Evolutionary conservation across 148 eudicot genomes (phyloP), one percentile per base, ranked within the genome.

Genomic region (Bassia scoparia): DNA sequence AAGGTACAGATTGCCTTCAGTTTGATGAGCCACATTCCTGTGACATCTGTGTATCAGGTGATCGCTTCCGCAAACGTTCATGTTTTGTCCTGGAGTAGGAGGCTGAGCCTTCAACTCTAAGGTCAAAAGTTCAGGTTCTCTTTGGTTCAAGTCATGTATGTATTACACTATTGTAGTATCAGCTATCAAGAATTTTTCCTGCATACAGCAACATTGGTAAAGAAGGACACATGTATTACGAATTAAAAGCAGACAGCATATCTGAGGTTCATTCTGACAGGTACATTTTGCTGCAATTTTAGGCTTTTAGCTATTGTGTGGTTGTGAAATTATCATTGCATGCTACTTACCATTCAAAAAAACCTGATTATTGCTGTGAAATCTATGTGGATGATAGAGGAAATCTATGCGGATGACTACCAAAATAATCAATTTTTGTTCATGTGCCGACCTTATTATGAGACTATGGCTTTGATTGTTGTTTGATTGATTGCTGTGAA

Each of bases 151-250:
- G 77, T 94, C 65, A 94, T 79, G 71, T 83, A 81, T 75, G 88
- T 59, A 94, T 91, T 44, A 87, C 76, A 64, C 91, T 91, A 76
- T 91, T 94, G 80, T 94, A 64, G 98, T 91, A 81, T 94, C 98
- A 27, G 98, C 96, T 71, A 94, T 83, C 68, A 81, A 81, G 61
- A 94, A 81, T 73, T 79, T n/a, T 87, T 69, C 98, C 97, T 94
- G 87, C 80, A 83, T 48, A 55, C 31, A 69, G 55, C 48, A 75
- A 62, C 35, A 37, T 43, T 5, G 4, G 37, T 27, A 43, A 50
- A 13, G 27, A 12, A 69, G 13, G 46, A 14, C 21, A 23, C 26
- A 37, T 69, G 37, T 41, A 61, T 53, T 26, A 46, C 34, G 24
- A 27, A 49, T 17, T 48, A 29, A 43, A 43, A 69, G 64, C 70